These are phyloP conservation scores for Cladosporium sp. DNA, from an alignment of 2,329 filamentous ascomycete species.

Conservation along the genomic window DNA sequence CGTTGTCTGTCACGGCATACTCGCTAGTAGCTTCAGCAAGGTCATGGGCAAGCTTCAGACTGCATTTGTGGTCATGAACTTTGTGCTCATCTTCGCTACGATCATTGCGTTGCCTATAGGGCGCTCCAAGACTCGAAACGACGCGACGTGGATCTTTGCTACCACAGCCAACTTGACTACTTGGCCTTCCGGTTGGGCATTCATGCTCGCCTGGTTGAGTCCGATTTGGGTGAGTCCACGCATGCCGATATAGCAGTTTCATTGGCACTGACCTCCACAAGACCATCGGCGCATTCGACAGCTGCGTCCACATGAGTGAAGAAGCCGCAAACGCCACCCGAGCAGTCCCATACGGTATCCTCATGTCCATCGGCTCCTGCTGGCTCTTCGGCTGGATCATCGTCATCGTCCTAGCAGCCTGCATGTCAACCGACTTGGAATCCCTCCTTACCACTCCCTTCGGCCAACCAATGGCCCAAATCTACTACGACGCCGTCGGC, in stretches of 20 bases:
- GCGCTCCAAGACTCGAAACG: conserved; percentile 40
- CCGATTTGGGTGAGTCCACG: conserved; percentile 61
- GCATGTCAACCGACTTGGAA: conserved; percentile 56
- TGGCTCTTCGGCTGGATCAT: conserved; percentile 62
- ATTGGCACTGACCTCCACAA: background rate
- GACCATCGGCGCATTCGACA: conserved; percentile 53
- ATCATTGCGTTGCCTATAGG: conserved; percentile 60
- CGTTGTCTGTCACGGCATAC: conserved; percentile 57
- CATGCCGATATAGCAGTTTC: background rate
- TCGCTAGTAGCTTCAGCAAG: conserved; percentile 55
- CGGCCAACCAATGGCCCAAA: conserved; percentile 63
- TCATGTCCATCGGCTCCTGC: conserved; percentile 59
- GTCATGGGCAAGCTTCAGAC: conserved; percentile 63
- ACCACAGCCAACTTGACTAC: conserved; percentile 60
- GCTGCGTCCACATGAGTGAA: conserved; percentile 61
- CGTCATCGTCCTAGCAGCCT: conserved; percentile 59
- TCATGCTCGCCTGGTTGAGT: conserved; percentile 62
- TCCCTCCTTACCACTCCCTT: conserved; percentile 53
- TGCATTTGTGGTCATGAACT: conserved; percentile 57
- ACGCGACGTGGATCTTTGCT: conserved; percentile 56
- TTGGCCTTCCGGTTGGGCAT: conserved; percentile 52
- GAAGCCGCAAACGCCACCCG: conserved; percentile 62
- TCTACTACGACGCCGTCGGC: conserved; percentile 63
- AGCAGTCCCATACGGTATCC: conserved; percentile 61
- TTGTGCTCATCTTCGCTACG: conserved; percentile 57